These are phyloP conservation scores for Infundibulicybe gibba DNA, from an alignment of 768 basidiomycete genomes.

Conservation along the genomic window DNA sequence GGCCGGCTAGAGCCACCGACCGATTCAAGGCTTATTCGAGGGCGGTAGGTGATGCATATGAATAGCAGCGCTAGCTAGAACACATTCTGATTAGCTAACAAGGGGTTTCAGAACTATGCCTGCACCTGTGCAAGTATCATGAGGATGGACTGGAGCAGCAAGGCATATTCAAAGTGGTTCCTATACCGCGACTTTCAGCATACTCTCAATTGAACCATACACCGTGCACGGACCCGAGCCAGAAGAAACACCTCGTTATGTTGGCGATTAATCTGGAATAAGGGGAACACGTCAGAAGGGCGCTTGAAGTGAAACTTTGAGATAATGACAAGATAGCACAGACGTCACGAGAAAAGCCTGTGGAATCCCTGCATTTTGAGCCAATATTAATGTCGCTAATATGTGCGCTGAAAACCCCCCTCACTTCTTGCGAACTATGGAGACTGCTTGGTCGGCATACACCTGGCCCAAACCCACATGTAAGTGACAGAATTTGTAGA, in stretches of 20 bases:
- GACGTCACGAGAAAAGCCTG: conserved; percentile 83
- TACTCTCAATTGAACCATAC: too few species aligned
- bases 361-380: conserved; percentile 56
- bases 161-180: conserved; percentile 67
- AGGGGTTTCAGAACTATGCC: conserved; percentile 1
- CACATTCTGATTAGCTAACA: conserved; percentile 10
- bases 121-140: conserved; percentile 83
- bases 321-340: conserved; percentile 72
- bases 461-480: conserved; percentile 35
- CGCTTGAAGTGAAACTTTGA: conserved; percentile 1
- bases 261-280: conserved; percentile 67
- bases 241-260: conserved; percentile 88
- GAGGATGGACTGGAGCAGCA: conserved; percentile 78
- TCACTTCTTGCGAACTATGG: conserved; percentile 76
- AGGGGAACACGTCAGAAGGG: conserved; percentile 6
- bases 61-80: conserved; percentile 71
- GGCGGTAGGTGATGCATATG: conserved; percentile 75
- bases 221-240: conserved; percentile 55
- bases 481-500: not conserved
- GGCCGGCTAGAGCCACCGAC: conserved; percentile 60
- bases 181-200: conserved; percentile 18
- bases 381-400: not conserved
- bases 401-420: conserved; percentile 13
- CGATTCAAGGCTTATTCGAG: conserved; percentile 54
- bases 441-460: conserved; percentile 78